phyloP scores from a whole-genome alignment of 2,329 filamentous ascomycete genomes.

The Alternaria postmessia region DNA sequence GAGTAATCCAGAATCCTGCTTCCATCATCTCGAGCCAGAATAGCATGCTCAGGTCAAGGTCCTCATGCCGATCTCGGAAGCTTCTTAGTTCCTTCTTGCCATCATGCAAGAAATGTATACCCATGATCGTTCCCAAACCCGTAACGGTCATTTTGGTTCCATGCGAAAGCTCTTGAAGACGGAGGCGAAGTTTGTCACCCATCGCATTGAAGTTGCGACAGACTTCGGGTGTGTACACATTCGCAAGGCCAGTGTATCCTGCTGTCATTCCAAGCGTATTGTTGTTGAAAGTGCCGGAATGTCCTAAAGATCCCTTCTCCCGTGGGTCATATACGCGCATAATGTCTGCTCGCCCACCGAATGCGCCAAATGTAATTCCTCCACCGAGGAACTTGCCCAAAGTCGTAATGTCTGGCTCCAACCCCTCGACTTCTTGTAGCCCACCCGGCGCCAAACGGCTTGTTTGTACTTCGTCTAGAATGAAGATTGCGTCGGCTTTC shows the following conservation, averaged over 20 bases:
- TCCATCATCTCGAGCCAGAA: conserved; percentile 52
- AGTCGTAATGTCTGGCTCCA: conserved; percentile 59
- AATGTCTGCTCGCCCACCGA: conserved; percentile 67
- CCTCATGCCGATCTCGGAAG: conserved; percentile 37
- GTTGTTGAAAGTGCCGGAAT: conserved; percentile 74
- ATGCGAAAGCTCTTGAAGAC: conserved; percentile 34
- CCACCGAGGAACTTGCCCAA: conserved; percentile 74
- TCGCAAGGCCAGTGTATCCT: conserved; percentile 55
- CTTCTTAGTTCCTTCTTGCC: conserved; percentile 39
- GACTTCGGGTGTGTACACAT: conserved; percentile 41
- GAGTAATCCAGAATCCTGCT: conserved; percentile 48
- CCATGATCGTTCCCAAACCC: conserved; percentile 48
- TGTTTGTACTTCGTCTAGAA: conserved; percentile 68
- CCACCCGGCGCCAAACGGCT: conserved; percentile 33
- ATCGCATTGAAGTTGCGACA: conserved; percentile 38
- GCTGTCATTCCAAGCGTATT: conserved; percentile 69
- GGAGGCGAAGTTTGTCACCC: conserved; percentile 43
- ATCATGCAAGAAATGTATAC: conserved; percentile 46
- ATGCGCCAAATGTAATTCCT: conserved; percentile 71
- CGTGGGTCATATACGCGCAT: conserved; percentile 67
- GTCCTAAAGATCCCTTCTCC: conserved; percentile 53
- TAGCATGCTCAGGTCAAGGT: conserved; percentile 41
- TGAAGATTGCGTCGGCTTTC: conserved; percentile 64
- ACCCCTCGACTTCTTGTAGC: conserved; percentile 27
- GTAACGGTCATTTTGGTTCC: conserved; percentile 51